A percentile compares a stretch with the other conserved stretches of the same genome.
Evolutionary conservation across 2,329 filamentous ascomycete species (phyloP).

Genomic region (Fusarium duplospermum): DNA sequence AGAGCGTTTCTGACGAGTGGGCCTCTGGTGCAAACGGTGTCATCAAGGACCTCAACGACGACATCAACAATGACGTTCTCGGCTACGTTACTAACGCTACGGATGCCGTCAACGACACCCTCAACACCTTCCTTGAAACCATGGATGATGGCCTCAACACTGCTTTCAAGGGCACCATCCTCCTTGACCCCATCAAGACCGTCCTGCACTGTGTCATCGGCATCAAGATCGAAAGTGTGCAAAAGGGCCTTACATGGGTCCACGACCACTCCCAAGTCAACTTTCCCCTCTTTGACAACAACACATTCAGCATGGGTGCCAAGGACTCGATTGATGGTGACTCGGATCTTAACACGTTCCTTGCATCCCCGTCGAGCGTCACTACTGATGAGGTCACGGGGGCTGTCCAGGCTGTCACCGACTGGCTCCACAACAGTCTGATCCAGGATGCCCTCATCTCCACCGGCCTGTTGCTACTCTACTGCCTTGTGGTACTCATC

Average conservation of each 20-base stretch:
- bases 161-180: slow-evolving; percentile 85
- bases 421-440: slow-evolving; percentile 75
- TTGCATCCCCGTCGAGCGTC: slow-evolving; percentile 78
- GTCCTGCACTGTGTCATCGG: slow-evolving; percentile 89
- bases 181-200: slow-evolving; percentile 81
- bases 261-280: slow-evolving; percentile 85
- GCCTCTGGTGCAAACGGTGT: slow-evolving; percentile 79
- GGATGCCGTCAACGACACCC: slow-evolving; percentile 82
- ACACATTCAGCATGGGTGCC: slow-evolving; percentile 87
- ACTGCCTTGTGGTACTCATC: slow-evolving; percentile 80
- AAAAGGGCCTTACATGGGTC: slow-evolving; percentile 94
- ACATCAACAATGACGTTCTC: slow-evolving; percentile 87
- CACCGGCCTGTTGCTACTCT: slow-evolving; percentile 77
- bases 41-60: slow-evolving; percentile 75
- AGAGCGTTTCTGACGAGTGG: slow-evolving; percentile 81
- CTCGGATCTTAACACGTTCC: slow-evolving; percentile 73
- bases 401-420: slow-evolving; percentile 77
- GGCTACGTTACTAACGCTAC: slow-evolving; percentile 90
- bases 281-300: slow-evolving; percentile 80
- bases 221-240: slow-evolving; percentile 85
- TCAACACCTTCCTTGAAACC: slow-evolving; percentile 83
- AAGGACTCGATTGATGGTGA: slow-evolving; percentile 69
- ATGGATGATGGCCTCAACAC: slow-evolving; percentile 79
- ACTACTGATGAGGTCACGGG: slow-evolving; percentile 85
- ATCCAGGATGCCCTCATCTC: slow-evolving; percentile 85